Base-by-base conservation (phyloP, 371 early-diverging fungal species). In the Actinomortierella wolfii region DNA sequence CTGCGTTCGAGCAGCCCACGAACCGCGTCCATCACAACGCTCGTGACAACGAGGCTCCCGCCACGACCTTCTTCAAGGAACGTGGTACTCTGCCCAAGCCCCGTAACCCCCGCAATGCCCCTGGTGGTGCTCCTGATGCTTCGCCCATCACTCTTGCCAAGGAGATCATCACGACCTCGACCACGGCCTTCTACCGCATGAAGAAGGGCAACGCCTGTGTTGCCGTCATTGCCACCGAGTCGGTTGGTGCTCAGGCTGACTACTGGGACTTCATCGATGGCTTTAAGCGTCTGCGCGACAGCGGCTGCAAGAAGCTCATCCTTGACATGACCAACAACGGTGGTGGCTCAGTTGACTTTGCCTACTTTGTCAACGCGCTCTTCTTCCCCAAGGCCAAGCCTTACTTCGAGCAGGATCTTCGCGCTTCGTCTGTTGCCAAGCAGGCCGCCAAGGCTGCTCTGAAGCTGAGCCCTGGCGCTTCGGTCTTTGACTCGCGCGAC, bases 271-370 rank as follows among this genome's bases (percentile, higher is more conserved):
- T 73, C 56, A 63, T 67, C 54, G 23, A 63, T 51, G 74, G 74
- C 23, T 59, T 73, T n/a, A 26, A 67, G 57, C 46, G n/a, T 18
- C 50, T 73, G 29, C 62, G 59, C 11, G 49, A 52, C 26, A 57
- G 59, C 23, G 74, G 74, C 13, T 73, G 74, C 62, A 67, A 62
- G 40, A 73, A 73, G 59, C 18, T 73, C 54, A 73, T 73, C 48
- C 39, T 73, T 43, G 74, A 73, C 60, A 73, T 73, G 74, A 73
- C 74, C 57, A 73, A 73, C 64, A 73, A 73, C 24, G 74, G 73
- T 52, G 73, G 73, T 59, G 73, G 73, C 26, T 59, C 67, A 14
- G 59, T 73, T n/a, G 73, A 73, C 21, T 73, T 66, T 40, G 73
- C 73, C 41, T 66, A 66, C 59, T 73, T 66, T 48, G 46, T 73